Conservation (phyloP, 2,329 filamentous ascomycete genomes). For the Phyllosticta paracitricarpa region DNA sequence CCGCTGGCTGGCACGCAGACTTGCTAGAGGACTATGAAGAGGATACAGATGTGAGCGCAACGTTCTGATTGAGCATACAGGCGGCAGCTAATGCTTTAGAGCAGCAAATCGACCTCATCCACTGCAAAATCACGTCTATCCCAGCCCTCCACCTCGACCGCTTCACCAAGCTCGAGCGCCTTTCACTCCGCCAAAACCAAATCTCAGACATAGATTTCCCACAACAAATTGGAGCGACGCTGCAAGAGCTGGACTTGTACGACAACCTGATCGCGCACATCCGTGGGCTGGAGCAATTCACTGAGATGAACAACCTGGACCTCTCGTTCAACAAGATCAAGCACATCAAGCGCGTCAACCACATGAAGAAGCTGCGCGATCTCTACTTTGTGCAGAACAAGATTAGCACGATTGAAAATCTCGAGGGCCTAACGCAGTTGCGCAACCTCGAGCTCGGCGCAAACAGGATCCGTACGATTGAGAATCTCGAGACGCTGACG, state of each 20-base stretch:
- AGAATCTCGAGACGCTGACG: constrained; percentile 70
- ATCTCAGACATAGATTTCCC: constrained; percentile 75
- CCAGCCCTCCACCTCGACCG: constrained; percentile 69
- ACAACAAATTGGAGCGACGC: constrained; percentile 49
- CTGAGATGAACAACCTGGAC: constrained; percentile 68
- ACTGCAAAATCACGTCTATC: constrained; percentile 73
- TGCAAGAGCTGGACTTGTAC: constrained; percentile 87
- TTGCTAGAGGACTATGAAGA: constrained; percentile 48
- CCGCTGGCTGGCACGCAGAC: constrained; percentile 32
- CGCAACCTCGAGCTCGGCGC: constrained; percentile 83
- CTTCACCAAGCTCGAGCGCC: constrained; percentile 62
- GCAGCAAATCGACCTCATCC: constrained; percentile 65
- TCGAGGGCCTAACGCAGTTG: constrained; percentile 65
- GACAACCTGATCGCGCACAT: constrained; percentile 90
- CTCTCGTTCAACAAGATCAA: constrained; percentile 99
- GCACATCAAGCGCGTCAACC: constrained; percentile 81
- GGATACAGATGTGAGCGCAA: constrained; percentile 34
- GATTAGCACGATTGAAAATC: constrained; percentile 74
- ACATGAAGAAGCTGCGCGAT: constrained; percentile 68
- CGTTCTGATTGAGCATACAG: background rate
- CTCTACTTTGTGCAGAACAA: constrained; percentile 93
- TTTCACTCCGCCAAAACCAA: constrained; percentile 88
- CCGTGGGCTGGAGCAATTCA: constrained; percentile 69
- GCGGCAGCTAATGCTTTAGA: background rate
- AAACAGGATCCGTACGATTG: constrained; percentile 71